Conservation (phyloP, 1,284 basidiomycete genomes). For the Leccinum olivaceoglutinosum region DNA sequence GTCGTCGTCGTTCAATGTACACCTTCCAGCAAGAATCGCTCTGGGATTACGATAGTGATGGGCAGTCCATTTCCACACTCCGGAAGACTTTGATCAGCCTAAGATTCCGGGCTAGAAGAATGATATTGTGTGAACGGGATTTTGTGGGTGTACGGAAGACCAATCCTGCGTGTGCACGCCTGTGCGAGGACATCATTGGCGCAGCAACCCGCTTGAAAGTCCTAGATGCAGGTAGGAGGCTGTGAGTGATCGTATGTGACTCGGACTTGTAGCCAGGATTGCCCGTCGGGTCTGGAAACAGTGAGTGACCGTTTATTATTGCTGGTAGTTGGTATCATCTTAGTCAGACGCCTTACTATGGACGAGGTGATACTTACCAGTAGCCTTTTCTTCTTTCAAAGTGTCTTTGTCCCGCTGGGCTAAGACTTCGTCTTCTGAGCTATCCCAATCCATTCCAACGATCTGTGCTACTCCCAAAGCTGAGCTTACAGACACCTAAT, state of each 20-base stretch:
- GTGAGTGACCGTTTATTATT: neutral
- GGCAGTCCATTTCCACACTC: no score
- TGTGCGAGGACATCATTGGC: constrained; percentile 11
- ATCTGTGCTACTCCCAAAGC: constrained; percentile 39
- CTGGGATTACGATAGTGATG: no score
- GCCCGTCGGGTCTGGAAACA: neutral
- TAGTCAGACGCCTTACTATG: constrained; percentile 2
- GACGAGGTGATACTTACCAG: constrained; percentile 10
- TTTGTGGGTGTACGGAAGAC: constrained; percentile 25
- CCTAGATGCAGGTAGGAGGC: neutral
- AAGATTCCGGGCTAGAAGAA: no score
- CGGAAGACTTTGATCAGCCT: no score
- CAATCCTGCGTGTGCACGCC: constrained; percentile 5
- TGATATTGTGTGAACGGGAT: constrained; percentile 2
- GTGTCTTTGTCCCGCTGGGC: constrained; percentile 20
- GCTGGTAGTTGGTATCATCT: neutral
- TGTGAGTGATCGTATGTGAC: neutral
- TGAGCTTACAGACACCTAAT: constrained; percentile 52
- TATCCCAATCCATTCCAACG: constrained; percentile 20
- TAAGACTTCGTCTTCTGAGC: constrained; percentile 34
- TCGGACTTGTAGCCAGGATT: neutral
- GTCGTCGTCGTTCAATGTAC: no score
- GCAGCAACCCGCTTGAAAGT: constrained; percentile 1
- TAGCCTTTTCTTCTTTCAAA: constrained; percentile 10
- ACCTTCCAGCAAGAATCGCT: no score